Conservation (phyloP, 257 asterid genomes). For the Nicotiana sylvestris region DNA sequence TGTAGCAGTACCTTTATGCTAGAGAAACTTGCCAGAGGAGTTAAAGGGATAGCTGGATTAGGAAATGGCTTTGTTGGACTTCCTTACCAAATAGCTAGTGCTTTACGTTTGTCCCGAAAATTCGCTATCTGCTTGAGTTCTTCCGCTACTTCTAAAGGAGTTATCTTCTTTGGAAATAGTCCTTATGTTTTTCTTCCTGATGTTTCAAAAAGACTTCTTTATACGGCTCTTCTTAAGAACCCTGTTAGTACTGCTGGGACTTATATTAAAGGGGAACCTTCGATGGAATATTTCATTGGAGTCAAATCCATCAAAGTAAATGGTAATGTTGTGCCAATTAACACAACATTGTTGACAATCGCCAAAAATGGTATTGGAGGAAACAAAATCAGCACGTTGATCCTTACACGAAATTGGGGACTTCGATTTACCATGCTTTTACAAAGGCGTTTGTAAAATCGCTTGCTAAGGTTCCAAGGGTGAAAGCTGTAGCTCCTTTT, state of each 20-base stretch:
- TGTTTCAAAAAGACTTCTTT: constrained; percentile 19
- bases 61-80: constrained; percentile 11
- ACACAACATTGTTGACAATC: constrained; percentile 20
- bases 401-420: constrained; percentile 35
- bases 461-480: constrained; percentile 27
- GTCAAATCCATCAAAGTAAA: constrained; percentile 30
- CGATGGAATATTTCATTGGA: constrained; percentile 44
- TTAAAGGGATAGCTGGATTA: constrained; percentile 22
- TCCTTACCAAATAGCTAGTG: constrained; percentile 8
- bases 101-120: constrained; percentile 5
- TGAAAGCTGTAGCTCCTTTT: constrained; percentile 27
- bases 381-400: constrained; percentile 43
- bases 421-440: constrained; percentile 35
- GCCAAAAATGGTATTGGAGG: constrained; percentile 33
- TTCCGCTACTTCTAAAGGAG: too few species aligned
- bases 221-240: constrained; percentile 35
- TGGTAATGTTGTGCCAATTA: constrained; percentile 17
- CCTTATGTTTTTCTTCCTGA: constrained; percentile 20
- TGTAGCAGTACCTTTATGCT: not conserved
- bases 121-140: constrained; percentile 2
- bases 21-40: constrained; percentile 16
- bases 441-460: constrained; percentile 22
- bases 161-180: too few species aligned
- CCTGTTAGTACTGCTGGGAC: constrained; percentile 21
- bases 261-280: constrained; percentile 16